phyloP scores from a whole-genome alignment of 495 filamentous ascomycete genomes.

The Durotheca rogersii region DNA sequence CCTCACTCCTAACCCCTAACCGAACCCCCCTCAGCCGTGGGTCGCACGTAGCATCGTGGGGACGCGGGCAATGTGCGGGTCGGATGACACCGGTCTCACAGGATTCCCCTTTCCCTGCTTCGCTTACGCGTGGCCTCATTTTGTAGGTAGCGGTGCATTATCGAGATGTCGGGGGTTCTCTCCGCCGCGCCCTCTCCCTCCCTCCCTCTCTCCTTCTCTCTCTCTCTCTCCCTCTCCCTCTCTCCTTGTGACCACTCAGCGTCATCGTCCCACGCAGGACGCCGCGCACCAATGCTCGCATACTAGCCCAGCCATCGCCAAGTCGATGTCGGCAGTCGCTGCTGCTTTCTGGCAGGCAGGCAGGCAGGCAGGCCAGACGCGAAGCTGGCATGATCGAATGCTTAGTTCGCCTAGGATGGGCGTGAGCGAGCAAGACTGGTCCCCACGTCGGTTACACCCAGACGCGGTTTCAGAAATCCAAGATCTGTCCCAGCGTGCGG shows the following conservation, averaged over 20 bases:
- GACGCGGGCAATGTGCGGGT: not conserved
- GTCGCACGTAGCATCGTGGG: constrained; percentile 1
- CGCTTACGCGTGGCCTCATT: too few species aligned
- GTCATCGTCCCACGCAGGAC: constrained; percentile 8
- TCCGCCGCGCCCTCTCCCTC: too few species aligned
- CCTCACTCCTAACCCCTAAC: not conserved
- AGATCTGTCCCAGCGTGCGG: too few species aligned
- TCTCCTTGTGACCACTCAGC: too few species aligned
- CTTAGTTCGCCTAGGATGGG: constrained; percentile 11
- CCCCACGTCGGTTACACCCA: constrained; percentile 12
- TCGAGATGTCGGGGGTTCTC: constrained; percentile 2
- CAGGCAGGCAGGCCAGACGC: not conserved
- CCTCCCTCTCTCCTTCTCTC: too few species aligned
- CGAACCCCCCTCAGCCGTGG: constrained; percentile 3
- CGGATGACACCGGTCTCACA: too few species aligned
- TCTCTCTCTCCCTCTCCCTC: too few species aligned
- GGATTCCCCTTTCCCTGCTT: too few species aligned
- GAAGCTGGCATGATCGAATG: constrained; percentile 8
- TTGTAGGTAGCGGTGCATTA: not conserved
- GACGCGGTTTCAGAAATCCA: constrained; percentile 15
- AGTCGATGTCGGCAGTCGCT: constrained; percentile 5
- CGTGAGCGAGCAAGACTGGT: not conserved
- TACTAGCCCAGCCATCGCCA: constrained; percentile 1
- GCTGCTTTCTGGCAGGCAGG: not conserved
- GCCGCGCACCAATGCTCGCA: too few species aligned